Evolutionary conservation across 805 yeast species (phyloP), one percentile per base, ranked within the genome.

Genomic region (Metschnikowia sp.): DNA sequence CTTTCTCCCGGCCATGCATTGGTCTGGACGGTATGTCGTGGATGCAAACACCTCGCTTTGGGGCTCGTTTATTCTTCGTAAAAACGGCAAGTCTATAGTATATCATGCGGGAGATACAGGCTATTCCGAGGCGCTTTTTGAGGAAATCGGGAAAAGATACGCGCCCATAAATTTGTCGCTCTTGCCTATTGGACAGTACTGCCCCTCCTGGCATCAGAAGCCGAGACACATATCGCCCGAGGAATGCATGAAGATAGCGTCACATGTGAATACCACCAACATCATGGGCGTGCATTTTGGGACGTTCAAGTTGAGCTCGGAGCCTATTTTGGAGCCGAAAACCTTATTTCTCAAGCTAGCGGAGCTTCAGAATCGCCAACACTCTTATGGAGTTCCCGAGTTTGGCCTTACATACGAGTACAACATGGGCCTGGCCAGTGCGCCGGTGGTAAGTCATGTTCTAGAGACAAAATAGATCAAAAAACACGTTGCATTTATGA

Each of bases 41-140:
- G 98, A 92, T 63, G 78, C 95, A 2, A 92, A 92, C 64, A 69
- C 71, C 22, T 79, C 95, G 0, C 69, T 92, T 44, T 92, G 98
- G 98, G 88, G 96, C 57, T 88, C 97, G 0, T 92, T 84, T 59
- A 59, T 92, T 54, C 62, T 92, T 9, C 70, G 82, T 43, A 78
- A 81, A 48, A 78, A 87, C 53, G 84, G 82, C 0, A 73, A 79
- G 54, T 87, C 96, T 0, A 60, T 90, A 0, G 69, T 91, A 38
- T 92, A 83, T 72, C 98, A 92, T 64, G 96, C 92, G 13, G 98
- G 98, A 10, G 98, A 92, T 60, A 88, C 97, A 0, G 98, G 98
- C 0, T 92, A 88, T 62, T 82, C 84, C n/a, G 58, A 75, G 32
- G 96, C 82, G 30, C 65, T 92, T 41, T 91, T 88, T 64, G 68